A percentile compares a stretch with the other conserved stretches of the same genome.
phyloP scores from a whole-genome alignment of 805 yeast species.

The Kodamaea leandrae region DNA sequence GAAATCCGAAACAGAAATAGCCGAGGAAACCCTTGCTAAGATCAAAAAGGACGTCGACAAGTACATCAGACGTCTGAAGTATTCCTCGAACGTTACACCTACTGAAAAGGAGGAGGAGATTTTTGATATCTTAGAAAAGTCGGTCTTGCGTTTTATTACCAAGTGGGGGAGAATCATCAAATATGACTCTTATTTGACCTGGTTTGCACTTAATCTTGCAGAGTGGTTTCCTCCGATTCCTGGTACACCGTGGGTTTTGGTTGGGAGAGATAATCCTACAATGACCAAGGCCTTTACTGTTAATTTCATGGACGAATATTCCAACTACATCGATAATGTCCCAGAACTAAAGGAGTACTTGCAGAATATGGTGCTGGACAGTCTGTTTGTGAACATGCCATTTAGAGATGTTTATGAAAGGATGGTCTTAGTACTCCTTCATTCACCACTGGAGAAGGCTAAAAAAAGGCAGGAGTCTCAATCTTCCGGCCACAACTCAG shows the following conservation, averaged over 20 bases:
- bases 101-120: slow-evolving; percentile 50
- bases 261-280: slow-evolving; percentile 48
- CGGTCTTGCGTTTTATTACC: slow-evolving; percentile 60
- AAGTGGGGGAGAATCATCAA: slow-evolving; percentile 79
- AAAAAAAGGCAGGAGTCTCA: slow-evolving; percentile 14
- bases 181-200: slow-evolving; percentile 78
- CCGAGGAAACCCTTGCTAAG: slow-evolving; percentile 26
- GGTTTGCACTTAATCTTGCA: slow-evolving; percentile 85
- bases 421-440: slow-evolving; percentile 68
- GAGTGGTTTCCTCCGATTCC: slow-evolving; percentile 80
- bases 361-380: slow-evolving; percentile 26
- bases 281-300: slow-evolving; percentile 27
- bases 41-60: slow-evolving; percentile 59
- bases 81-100: slow-evolving; percentile 24
- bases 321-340: slow-evolving; percentile 34
- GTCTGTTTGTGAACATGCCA: slow-evolving; percentile 37
- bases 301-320: slow-evolving; percentile 36
- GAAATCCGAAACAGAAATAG: neutral
- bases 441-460: slow-evolving; percentile 55
- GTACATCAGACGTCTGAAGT: slow-evolving; percentile 51
- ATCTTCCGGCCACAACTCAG: neutral
- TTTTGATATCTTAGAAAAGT: slow-evolving; percentile 53
- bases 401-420: slow-evolving; percentile 75
- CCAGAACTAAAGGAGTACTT: slow-evolving; percentile 24
- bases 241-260: slow-evolving; percentile 51